Base-by-base conservation (phyloP, 2,329 filamentous ascomycete genomes). In the Mycosphaerella arachidis region DNA sequence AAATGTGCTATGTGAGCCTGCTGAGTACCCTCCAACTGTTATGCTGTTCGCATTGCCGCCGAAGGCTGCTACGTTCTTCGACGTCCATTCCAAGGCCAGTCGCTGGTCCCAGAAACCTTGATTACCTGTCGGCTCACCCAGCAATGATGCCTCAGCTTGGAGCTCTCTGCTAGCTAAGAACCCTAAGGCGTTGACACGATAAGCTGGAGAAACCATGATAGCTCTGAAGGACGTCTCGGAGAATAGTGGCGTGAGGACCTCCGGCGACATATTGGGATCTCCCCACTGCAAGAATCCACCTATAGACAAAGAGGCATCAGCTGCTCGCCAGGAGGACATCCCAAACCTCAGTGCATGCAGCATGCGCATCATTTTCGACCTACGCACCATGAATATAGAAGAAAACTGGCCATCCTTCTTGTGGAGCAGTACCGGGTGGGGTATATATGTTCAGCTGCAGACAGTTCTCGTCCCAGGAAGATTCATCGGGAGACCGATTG, bases 41-140 rank as follows among this genome's bases (percentile, higher is more conserved):
- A 84, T 81, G 58, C 81, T 80, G 3, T 72, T 69, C 0, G 74
- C 66, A 67, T 83, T 73, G 2, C 82, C 82, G 0, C 78, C 79
- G 58, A 84, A 83, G 27, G 77, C 75, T 43, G 64, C 70, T 53
- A 82, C 77, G 59, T 82, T 79, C 46, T 80, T 75, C 61, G 75
- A 73, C 4, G 79, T 82, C 82, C 82, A 84, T 67, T 84, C 81
- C 7, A 84, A 71, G 1, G 82, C 82, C 24, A 80, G 67, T 9
- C 82, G 73, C 65, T 84, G 82, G 58, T 84, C 82, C 81, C 81
- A 84, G 68, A 84, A 82, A 1, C 82, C 82, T 20, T 78, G 72
- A 58, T 84, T 84, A 1, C 83, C 77, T 2, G 73, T 70, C 0
- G 74, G 72, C 35, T 79, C 75, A 1, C 74, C 68, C 12, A 67